These are phyloP conservation scores for Vigna reflexopilosa DNA, from an alignment of 306 rosid genomes.

Conservation along the genomic window DNA sequence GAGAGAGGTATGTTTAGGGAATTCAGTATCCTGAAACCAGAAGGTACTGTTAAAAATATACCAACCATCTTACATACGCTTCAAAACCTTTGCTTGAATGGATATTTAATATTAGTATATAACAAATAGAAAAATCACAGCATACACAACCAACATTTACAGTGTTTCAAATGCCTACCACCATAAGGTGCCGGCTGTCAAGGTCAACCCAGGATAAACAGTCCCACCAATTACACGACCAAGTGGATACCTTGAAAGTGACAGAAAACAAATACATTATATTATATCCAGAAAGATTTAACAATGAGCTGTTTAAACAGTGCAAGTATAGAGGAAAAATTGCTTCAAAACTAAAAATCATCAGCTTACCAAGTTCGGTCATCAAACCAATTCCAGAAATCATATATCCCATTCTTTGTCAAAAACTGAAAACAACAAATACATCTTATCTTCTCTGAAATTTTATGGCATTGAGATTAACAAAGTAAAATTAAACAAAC, in stretches of 20 bases:
- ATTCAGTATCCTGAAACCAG: conserved; percentile 72
- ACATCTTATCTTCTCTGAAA: conserved; percentile 41
- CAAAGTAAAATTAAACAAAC: conserved; percentile 16
- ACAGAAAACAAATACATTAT: conserved; percentile 22
- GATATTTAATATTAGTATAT: conserved; percentile 21
- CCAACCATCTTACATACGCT: conserved; percentile 23
- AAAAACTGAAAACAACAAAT: conserved; percentile 80
- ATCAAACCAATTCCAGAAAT: conserved; percentile 99
- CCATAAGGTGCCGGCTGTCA: conserved; percentile 96
- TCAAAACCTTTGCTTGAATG: conserved; percentile 30
- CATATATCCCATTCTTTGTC: conserved; percentile 94
- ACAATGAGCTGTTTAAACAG: conserved; percentile 18
- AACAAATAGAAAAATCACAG: conserved; percentile 34
- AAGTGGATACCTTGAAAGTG: conserved; percentile 89
- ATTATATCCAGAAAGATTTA: conserved; percentile 39
- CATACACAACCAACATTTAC: conserved; percentile 29
- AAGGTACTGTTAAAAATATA: conserved; percentile 41
- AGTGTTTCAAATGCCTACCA: conserved; percentile 60
- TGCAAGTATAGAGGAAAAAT: conserved; percentile 4
- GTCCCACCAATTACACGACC: conserved; percentile 99
- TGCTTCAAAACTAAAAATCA: neutral
- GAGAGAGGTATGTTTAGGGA: conserved; percentile 93
- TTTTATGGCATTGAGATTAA: conserved; percentile 31
- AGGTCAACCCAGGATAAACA: conserved; percentile 96
- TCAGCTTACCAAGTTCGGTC: conserved; percentile 91